Base-by-base conservation (phyloP, 768 basidiomycete genomes). In the Naganishia randhawae region DNA sequence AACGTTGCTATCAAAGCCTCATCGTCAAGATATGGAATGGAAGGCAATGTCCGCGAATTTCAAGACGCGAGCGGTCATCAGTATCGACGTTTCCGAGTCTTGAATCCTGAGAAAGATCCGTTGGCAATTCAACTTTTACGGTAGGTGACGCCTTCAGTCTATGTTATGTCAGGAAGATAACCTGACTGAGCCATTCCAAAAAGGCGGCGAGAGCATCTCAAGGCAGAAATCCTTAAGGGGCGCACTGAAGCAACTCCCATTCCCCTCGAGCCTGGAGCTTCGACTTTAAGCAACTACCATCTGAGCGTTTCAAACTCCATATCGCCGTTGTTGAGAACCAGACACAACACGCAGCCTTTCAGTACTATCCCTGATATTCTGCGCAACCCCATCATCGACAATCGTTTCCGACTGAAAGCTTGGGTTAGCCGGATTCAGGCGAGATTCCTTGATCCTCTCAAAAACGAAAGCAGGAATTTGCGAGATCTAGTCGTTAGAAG, bases 21-120 rank as follows among this genome's bases (percentile, higher is more conserved):
- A 13, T 22, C 37, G 6, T 5, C 57, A 3, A 1, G 37, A 42
- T 61, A 61, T 14, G 57, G 57, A 10, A 39, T 61, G 4, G 57
- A 61, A 19, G 57, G 57, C n/a, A 61, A 61, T 19, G 57, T 61
- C 17, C 57, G 57, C n/a, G 57, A 61, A 41, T 35, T 22, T 16
- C 17, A 35, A 1, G 57, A 29, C 33, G 11, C 22, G 14, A 9
- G 10, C 16, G 57, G 57, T 3, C 19, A 39, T 25, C 19, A 1
- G 27, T 61, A 27, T 42, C 37, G 39, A 39, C 57, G 57, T 22
- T 61, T 61, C 37, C 35, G 29, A 35, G 37, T 61, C 7, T 29
- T 61, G 57, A 25, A 61, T 61, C 37, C 37, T 13, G 37, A 61
- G 39, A 29, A 9, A 13, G 57, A 61, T 41, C 22, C 35, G 11